Percentiles rank a stretch among this genome's conserved stretches.
These are phyloP conservation scores for Serpula lacrymans DNA, from an alignment of 768 basidiomycete genomes.

Conservation along the genomic window DNA sequence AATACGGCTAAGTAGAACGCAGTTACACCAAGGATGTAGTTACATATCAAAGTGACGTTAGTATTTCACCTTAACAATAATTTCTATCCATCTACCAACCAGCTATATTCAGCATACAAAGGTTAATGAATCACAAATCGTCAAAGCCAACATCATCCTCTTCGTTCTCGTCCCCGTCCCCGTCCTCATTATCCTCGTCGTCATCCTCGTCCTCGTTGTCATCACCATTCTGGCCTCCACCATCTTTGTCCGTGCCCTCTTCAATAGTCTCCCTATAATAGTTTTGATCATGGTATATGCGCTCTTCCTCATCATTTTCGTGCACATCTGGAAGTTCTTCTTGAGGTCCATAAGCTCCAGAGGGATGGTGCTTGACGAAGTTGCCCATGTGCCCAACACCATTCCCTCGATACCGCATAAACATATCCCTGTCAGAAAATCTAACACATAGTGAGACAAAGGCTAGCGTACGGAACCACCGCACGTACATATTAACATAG, in stretches of 20 bases:
- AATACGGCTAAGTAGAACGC: too few relatives aligned
- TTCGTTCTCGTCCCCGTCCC: conserved; percentile 1
- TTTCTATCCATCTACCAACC: too few relatives aligned
- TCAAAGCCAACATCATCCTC: not conserved
- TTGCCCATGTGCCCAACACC: conserved; percentile 25
- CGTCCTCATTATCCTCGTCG: not conserved
- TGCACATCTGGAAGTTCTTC: not conserved
- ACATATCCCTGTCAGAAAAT: conserved; percentile 39
- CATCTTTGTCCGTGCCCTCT: not conserved
- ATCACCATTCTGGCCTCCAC: not conserved
- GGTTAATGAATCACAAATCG: too few relatives aligned
- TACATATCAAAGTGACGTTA: too few relatives aligned
- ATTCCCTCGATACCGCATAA: conserved; percentile 28
- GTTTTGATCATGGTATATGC: not conserved
- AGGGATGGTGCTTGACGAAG: not conserved
- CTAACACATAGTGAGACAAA: too few relatives aligned
- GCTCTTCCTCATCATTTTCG: not conserved
- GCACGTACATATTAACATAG: conserved; percentile 30
- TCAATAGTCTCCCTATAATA: not conserved
- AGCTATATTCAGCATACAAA: too few relatives aligned
- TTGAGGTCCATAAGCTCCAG: not conserved
- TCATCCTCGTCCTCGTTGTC: not conserved
- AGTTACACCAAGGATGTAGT: too few relatives aligned
- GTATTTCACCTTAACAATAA: too few relatives aligned
- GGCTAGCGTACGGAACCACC: too few relatives aligned